Evolutionary conservation across 257 asterid genomes (phyloP), one percentile per base, ranked within the genome.

Genomic region (Solanum chilense): DNA sequence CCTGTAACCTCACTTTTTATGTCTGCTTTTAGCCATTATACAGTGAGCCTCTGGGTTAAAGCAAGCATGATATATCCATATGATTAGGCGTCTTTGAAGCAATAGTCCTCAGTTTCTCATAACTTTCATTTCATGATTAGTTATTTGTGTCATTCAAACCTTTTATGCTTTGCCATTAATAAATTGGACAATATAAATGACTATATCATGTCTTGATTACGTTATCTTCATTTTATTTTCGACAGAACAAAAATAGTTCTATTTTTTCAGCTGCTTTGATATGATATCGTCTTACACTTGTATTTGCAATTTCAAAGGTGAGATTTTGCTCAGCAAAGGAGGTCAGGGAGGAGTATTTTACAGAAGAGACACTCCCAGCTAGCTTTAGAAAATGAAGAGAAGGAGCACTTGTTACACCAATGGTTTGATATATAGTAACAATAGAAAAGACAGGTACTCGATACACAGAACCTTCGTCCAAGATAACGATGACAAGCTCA

Each of bases 281-380:
- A 47, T n/a, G 20, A 16, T 77, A 47, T 73, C 7, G 14, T 39
- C 70, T 87, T 31, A n/a, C 52, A 31, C 49, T 77, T 73, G 27
- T n/a, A 16, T 89, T 47, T 71, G 33, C 44, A 31, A 35, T 87
- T 86, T 49, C 42, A 33, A 49, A 96, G 99, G 99, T 94, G 90
- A 95, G 88, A 86, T 96, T 95, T 92, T 94, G 99, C 88, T 95
- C 96, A 1, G 95, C 83, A 16, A 91, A 92, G 88, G 90, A 78
- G 21, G 96, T 94, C 52, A 90, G 81, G 85, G 88, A 93, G 42
- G 95, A 93, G 88, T 93, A 91, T 84, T 96, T 96, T 86, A 92
- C 93, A 13, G 84, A 89, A 52, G 90, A 90, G 35, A 93, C 97
- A 37, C 89, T 95, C 88, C 99, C 99, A 25, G 78, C 89, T 77